These are phyloP conservation scores for Rosa rugosa DNA, from an alignment of 306 rosid species.

Conservation along the genomic window DNA sequence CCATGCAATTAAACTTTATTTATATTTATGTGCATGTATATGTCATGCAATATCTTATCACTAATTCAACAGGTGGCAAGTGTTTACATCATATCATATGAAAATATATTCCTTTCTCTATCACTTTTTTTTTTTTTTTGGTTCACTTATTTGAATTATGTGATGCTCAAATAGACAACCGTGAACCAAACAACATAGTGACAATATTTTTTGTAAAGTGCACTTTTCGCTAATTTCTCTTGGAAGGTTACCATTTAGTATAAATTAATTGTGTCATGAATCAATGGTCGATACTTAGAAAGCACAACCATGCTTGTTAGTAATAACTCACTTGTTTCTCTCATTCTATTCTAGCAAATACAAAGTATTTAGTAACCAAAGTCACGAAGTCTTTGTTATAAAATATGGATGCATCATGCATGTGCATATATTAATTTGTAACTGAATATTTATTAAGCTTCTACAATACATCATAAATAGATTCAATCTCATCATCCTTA, in stretches of 20 bases:
- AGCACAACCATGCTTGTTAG: background rate
- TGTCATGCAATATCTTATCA: constrained; percentile 46
- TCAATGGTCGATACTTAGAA: background rate
- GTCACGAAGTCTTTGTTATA: no score
- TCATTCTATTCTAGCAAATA: no score
- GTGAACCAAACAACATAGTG: constrained; percentile 37
- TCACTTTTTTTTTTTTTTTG: background rate
- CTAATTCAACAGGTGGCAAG: constrained; percentile 32
- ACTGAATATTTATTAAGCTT: no score
- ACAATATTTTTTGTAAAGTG: constrained; percentile 38
- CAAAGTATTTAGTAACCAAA: no score
- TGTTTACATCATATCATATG: background rate
- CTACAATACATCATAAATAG: no score
- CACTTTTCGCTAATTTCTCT: constrained; percentile 34
- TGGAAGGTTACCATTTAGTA: constrained; percentile 36
- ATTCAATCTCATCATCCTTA: no score
- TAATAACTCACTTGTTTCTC: constrained; percentile 12
- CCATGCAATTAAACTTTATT: constrained; percentile 39
- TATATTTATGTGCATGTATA: background rate
- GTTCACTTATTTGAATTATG: constrained; percentile 1
- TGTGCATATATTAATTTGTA: no score
- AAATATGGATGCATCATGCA: no score
- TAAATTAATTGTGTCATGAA: background rate
- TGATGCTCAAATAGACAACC: constrained; percentile 47
- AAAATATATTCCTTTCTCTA: background rate